Percentiles rank a stretch among this genome's conserved stretches.
Evolutionary conservation across 129 eudicot species (phyloP).

Genomic region (Daucus carota): DNA sequence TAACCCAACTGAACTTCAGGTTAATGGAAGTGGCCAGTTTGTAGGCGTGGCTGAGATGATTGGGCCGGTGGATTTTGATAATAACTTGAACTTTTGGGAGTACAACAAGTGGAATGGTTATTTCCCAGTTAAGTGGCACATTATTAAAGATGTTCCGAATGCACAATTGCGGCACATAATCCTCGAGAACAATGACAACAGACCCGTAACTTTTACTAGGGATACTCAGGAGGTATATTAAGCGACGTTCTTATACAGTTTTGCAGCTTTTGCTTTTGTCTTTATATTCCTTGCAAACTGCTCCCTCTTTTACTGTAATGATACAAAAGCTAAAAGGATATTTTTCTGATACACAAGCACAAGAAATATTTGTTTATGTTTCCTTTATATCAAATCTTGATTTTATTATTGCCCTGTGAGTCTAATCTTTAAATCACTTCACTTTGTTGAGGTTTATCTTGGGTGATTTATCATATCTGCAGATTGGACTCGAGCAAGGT

Average conservation of each 20-base stretch:
- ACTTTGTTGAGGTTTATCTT: neutral
- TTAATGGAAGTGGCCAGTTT: conserved; percentile 94
- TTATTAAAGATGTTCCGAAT: conserved; percentile 79
- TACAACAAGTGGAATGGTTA: conserved; percentile 83
- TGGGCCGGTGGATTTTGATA: conserved; percentile 69
- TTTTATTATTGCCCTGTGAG: neutral
- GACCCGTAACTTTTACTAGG: conserved; percentile 73
- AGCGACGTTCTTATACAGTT: neutral
- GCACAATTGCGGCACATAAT: conserved; percentile 58
- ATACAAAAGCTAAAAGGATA: neutral
- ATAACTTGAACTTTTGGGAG: conserved; percentile 90
- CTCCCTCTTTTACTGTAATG: neutral
- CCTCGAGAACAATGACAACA: conserved; percentile 76
- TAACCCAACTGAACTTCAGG: conserved; percentile 31
- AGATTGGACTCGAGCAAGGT: conserved; percentile 79
- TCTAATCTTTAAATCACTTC: neutral
- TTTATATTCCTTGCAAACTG: neutral
- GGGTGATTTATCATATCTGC: neutral
- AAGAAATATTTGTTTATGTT: neutral
- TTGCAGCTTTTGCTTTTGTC: neutral
- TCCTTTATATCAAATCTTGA: neutral
- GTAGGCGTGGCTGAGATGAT: conserved; percentile 88
- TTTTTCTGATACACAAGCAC: neutral
- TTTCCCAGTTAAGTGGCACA: conserved; percentile 93
- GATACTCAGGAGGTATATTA: conserved; percentile 80